Conservation (phyloP, 2,329 filamentous ascomycete species). For the Aspergillus terreus region DNA sequence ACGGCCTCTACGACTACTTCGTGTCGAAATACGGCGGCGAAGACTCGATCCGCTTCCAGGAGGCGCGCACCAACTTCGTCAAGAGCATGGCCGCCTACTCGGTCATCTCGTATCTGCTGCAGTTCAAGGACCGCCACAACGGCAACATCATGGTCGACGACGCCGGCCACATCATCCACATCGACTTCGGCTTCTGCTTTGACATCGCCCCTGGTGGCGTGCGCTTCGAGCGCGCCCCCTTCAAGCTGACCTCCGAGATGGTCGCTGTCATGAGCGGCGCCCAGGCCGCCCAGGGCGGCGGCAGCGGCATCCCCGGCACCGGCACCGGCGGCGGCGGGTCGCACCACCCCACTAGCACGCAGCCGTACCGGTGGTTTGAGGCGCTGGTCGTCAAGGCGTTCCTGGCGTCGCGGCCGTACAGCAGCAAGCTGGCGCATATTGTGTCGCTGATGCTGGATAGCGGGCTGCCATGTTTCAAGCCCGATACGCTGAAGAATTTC, state of each 20-base stretch:
- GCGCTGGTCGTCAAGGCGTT: slow-evolving; percentile 95
- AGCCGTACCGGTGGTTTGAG: slow-evolving; percentile 93
- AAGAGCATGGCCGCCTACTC: slow-evolving; percentile 99
- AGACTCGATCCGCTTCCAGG: slow-evolving; percentile 90
- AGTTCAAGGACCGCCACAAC: slow-evolving; percentile 99
- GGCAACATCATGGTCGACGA: slow-evolving; percentile 99
- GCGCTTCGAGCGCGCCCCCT: slow-evolving; percentile 94
- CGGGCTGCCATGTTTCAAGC: slow-evolving; percentile 95
- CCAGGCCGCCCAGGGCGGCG: slow-evolving; percentile 11
- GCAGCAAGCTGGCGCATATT: slow-evolving; percentile 83
- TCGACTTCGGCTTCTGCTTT: slow-evolving; percentile 99
- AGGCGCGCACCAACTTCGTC: slow-evolving; percentile 93
- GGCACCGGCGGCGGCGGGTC: slow-evolving; percentile 24
- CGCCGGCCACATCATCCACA: slow-evolving; percentile 93
- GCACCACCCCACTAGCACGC: slow-evolving; percentile 61
- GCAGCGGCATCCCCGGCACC: too few relatives aligned
- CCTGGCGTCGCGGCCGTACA: slow-evolving; percentile 79
- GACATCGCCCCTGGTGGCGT: slow-evolving; percentile 97
- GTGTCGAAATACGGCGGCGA: slow-evolving; percentile 95
- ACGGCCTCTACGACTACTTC: slow-evolving; percentile 98
- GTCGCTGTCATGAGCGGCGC: slow-evolving; percentile 96
- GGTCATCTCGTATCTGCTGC: slow-evolving; percentile 90
- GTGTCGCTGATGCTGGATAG: slow-evolving; percentile 94
- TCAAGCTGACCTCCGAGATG: slow-evolving; percentile 98
- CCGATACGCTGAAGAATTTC: slow-evolving; percentile 90